Evolutionary conservation across 352 stramenopile genomes (phyloP).

Genomic region (Phytophthora sojae): DNA sequence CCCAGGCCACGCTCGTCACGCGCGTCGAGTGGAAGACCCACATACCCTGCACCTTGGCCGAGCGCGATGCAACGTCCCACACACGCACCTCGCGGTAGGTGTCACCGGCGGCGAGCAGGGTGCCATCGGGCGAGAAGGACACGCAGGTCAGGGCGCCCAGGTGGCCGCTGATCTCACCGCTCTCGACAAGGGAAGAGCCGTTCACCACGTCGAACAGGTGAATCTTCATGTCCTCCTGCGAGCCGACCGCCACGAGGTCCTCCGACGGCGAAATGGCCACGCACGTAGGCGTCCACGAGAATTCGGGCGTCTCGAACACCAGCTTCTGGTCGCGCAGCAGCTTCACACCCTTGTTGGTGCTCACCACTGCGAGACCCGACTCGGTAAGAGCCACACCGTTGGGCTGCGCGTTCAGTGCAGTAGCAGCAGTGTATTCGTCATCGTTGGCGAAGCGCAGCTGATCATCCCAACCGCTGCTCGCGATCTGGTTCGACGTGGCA

Average conservation of each 20-base stretch:
- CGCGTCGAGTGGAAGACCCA: slow-evolving; percentile 98
- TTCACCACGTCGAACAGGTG: slow-evolving; percentile 85
- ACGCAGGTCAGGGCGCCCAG: slow-evolving; percentile 79
- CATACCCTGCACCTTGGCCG: slow-evolving; percentile 89
- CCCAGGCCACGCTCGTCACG: slow-evolving; percentile 95
- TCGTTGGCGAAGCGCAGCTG: slow-evolving; percentile 77
- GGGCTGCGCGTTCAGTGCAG: slow-evolving; percentile 72
- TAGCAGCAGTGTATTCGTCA: slow-evolving; percentile 67
- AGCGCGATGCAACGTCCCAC: slow-evolving; percentile 84
- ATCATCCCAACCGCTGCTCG: slow-evolving; percentile 94
- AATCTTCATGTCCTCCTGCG: slow-evolving; percentile 88
- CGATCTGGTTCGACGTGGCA: slow-evolving; percentile 66
- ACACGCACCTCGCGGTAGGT: slow-evolving; percentile 91
- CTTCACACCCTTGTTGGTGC: slow-evolving; percentile 88
- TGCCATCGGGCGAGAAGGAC: slow-evolving; percentile 88
- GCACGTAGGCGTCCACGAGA: slow-evolving; percentile 82
- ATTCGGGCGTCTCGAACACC: slow-evolving; percentile 80
- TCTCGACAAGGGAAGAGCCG: slow-evolving; percentile 66
- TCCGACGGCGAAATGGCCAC: slow-evolving; percentile 76
- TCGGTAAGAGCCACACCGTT: slow-evolving; percentile 70
- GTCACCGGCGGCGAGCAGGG: slow-evolving; percentile 87
- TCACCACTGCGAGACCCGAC: slow-evolving; percentile 66
- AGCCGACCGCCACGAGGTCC: slow-evolving; percentile 81
- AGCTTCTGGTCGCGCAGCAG: slow-evolving; percentile 72
- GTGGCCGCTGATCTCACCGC: slow-evolving; percentile 73